Conservation (phyloP, 2,329 filamentous ascomycete genomes). For the Pestalotiopsis sp. region DNA sequence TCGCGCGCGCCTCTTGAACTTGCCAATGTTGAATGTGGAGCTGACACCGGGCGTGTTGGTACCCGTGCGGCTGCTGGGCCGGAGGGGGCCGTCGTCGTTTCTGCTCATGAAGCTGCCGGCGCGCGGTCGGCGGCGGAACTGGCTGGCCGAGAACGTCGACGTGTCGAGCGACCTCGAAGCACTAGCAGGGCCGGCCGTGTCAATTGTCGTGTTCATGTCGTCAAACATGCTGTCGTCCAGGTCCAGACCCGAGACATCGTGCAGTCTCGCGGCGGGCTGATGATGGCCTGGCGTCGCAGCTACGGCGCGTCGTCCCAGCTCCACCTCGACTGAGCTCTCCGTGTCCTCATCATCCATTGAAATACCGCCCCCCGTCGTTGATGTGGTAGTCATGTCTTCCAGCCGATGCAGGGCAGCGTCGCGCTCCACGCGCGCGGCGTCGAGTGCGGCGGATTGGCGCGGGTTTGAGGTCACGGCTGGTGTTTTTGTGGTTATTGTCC, state of each 20-base stretch:
- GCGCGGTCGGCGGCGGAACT: slow-evolving; percentile 35
- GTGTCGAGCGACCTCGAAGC: slow-evolving; percentile 34
- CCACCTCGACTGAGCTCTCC: slow-evolving; percentile 25
- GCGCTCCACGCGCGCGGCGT: slow-evolving; percentile 28
- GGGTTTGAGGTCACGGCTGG: slow-evolving; percentile 11
- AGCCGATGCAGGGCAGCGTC: slow-evolving; percentile 34
- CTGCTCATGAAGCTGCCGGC: slow-evolving; percentile 35
- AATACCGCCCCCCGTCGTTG: slow-evolving; percentile 20
- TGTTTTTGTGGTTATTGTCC: not conserved
- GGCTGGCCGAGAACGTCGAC: slow-evolving; percentile 31
- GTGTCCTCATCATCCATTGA: slow-evolving; percentile 20
- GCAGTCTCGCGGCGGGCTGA: slow-evolving; percentile 21
- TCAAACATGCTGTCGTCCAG: slow-evolving; percentile 36
- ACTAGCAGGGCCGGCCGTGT: slow-evolving; percentile 30
- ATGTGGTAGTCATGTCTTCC: slow-evolving; percentile 33
- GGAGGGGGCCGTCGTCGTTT: slow-evolving; percentile 32
- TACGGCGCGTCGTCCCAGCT: slow-evolving; percentile 17
- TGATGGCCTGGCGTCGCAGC: slow-evolving; percentile 28
- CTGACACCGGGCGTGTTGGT: slow-evolving; percentile 34
- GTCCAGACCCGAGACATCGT: slow-evolving; percentile 34
- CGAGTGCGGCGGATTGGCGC: slow-evolving; percentile 25
- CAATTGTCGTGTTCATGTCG: slow-evolving; percentile 34
- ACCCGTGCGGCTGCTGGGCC: slow-evolving; percentile 35
- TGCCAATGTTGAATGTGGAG: slow-evolving; percentile 53
- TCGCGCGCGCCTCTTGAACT: slow-evolving; percentile 59